These are phyloP conservation scores for Leonotis leonurus DNA, from an alignment of 257 asterid genomes.

Conservation along the genomic window DNA sequence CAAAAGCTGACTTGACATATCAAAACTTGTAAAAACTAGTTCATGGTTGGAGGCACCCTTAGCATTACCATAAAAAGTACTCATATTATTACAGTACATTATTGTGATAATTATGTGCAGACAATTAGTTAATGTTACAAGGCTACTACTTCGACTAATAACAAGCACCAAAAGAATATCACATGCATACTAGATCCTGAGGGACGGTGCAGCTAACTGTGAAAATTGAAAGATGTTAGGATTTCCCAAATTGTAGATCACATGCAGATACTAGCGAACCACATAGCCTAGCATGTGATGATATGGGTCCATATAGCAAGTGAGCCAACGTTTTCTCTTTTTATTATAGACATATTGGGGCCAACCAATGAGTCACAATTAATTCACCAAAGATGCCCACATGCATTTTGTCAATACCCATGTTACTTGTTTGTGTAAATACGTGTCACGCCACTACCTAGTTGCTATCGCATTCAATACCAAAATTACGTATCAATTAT, in stretches of 20 bases:
- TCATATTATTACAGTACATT: too few relatives aligned
- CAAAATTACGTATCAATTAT: too few relatives aligned
- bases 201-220: too few relatives aligned
- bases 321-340: constrained; percentile 21
- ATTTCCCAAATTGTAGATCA: constrained; percentile 10
- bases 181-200: too few relatives aligned
- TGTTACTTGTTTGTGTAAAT: constrained; percentile 26
- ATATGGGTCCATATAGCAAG: constrained; percentile 41
- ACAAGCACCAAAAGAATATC: constrained; percentile 8
- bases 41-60: too few relatives aligned
- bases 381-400: constrained; percentile 34
- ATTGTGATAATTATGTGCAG: too few relatives aligned
- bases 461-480: constrained; percentile 28
- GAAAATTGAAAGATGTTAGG: background rate
- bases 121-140: too few relatives aligned
- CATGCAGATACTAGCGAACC: constrained; percentile 18
- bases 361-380: constrained; percentile 26
- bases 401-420: constrained; percentile 34
- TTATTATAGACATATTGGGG: constrained; percentile 16
- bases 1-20: too few relatives aligned
- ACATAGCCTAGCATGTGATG: constrained; percentile 40
- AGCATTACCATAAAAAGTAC: too few relatives aligned
- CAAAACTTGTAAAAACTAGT: too few relatives aligned
- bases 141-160: too few relatives aligned
- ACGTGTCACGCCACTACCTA: background rate